phyloP scores from a whole-genome alignment of 148 eudicot species.

The Spergularia bocconei region DNA sequence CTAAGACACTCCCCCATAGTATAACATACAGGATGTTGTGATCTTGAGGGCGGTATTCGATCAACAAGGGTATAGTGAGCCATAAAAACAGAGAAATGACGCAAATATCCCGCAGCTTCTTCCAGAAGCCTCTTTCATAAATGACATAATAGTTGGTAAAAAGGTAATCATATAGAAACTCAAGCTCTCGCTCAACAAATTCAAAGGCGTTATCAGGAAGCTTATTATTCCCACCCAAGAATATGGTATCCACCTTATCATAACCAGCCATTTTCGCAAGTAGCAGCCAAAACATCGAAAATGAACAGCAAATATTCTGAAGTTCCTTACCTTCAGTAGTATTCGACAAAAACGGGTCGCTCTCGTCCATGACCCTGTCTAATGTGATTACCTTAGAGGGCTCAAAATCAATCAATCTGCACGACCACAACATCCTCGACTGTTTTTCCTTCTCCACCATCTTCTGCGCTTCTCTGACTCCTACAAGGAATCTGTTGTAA shows the following conservation, averaged over 20 bases:
- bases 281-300: neutral
- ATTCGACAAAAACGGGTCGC: too few species aligned
- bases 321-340: too few species aligned
- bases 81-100: neutral
- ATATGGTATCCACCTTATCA: neutral
- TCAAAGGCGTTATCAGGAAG: neutral
- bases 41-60: slow-evolving; percentile 4
- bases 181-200: slow-evolving; percentile 6
- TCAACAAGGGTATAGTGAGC: slow-evolving; percentile 11
- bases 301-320: neutral
- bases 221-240: neutral
- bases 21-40: slow-evolving; percentile 5
- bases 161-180: slow-evolving; percentile 11
- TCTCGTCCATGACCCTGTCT: too few species aligned
- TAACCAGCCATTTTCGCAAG: neutral
- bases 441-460: too few species aligned
- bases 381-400: too few species aligned
- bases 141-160: slow-evolving; percentile 14
- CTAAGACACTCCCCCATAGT: neutral
- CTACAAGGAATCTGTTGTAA: too few species aligned
- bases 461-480: too few species aligned
- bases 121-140: slow-evolving; percentile 2
- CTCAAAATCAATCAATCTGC: too few species aligned
- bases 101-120: neutral
- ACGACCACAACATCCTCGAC: too few species aligned